These are phyloP conservation scores for Lagerstroemia speciosa DNA, from an alignment of 345 rosid genomes.

Conservation along the genomic window DNA sequence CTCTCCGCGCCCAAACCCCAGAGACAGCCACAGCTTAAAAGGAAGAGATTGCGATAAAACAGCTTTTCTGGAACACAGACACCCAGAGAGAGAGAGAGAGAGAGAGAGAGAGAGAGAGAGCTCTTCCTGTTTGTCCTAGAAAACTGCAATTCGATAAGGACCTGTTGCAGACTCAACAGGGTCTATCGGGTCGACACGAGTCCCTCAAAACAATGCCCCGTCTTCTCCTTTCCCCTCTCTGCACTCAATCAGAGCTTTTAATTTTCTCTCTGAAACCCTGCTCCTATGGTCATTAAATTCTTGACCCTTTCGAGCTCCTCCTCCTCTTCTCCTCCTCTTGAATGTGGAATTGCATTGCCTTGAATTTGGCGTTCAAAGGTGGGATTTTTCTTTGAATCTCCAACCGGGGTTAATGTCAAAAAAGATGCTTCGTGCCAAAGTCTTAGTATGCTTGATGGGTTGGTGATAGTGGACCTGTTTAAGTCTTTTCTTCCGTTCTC, in stretches of 20 bases:
- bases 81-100: conserved; percentile 1
- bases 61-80: conserved; percentile 10
- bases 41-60: conserved; percentile 7
- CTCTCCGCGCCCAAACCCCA: not conserved
- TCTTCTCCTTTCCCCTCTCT: not conserved
- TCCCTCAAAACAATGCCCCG: not conserved
- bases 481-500: conserved; percentile 8
- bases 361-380: conserved; percentile 5
- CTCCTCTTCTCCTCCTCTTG: not conserved
- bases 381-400: not conserved
- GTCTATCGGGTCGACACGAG: no score
- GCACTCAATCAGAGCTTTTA: not conserved
- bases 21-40: no score
- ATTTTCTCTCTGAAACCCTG: not conserved
- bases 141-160: conserved; percentile 28
- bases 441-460: conserved; percentile 23
- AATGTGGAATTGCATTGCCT: conserved; percentile 20
- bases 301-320: not conserved
- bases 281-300: not conserved
- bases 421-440: conserved; percentile 42
- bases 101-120: conserved; percentile 4
- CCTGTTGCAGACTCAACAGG: not conserved
- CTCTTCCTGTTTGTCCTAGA: conserved; percentile 7
- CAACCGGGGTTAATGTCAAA: not conserved
- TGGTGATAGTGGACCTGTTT: conserved; percentile 38